Conservation (phyloP, 352 stramenopile genomes). For the Pythium oligandrum region DNA sequence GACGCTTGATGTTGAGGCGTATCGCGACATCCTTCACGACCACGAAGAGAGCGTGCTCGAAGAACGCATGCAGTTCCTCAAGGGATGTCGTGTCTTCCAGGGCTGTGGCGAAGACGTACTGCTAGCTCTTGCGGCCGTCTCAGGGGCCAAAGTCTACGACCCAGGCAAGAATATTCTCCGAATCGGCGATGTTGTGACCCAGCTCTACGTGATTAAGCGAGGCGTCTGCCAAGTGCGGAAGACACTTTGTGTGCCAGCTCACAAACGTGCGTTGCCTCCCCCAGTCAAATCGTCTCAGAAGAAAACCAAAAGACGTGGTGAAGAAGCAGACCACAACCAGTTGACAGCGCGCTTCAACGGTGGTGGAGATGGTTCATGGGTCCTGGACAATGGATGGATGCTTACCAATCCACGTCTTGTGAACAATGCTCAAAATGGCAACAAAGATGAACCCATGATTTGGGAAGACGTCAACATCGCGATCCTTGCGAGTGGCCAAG, state of each 20-base stretch:
- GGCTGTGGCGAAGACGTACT: slow-evolving; percentile 50
- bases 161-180: slow-evolving; percentile 45
- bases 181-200: slow-evolving; percentile 50
- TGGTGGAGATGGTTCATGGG: slow-evolving; percentile 56
- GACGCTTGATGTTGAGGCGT: slow-evolving; percentile 38
- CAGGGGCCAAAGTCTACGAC: slow-evolving; percentile 46
- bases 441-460: slow-evolving; percentile 13
- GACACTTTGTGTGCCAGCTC: slow-evolving; percentile 27
- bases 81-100: slow-evolving; percentile 58
- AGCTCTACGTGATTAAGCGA: slow-evolving; percentile 62
- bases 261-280: no score
- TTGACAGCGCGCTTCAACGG: slow-evolving; percentile 22
- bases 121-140: slow-evolving; percentile 35
- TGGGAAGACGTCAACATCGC: slow-evolving; percentile 49
- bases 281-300: neutral
- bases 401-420: slow-evolving; percentile 71
- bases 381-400: slow-evolving; percentile 79
- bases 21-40: slow-evolving; percentile 41
- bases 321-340: slow-evolving; percentile 14
- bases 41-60: slow-evolving; percentile 42
- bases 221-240: slow-evolving; percentile 71
- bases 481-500: slow-evolving; percentile 57
- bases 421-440: slow-evolving; percentile 29
- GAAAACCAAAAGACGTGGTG: neutral
- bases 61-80: slow-evolving; percentile 48